These are phyloP conservation scores for Phenoliferia sp. DNA, from an alignment of 1,284 basidiomycete genomes.

Conservation along the genomic window DNA sequence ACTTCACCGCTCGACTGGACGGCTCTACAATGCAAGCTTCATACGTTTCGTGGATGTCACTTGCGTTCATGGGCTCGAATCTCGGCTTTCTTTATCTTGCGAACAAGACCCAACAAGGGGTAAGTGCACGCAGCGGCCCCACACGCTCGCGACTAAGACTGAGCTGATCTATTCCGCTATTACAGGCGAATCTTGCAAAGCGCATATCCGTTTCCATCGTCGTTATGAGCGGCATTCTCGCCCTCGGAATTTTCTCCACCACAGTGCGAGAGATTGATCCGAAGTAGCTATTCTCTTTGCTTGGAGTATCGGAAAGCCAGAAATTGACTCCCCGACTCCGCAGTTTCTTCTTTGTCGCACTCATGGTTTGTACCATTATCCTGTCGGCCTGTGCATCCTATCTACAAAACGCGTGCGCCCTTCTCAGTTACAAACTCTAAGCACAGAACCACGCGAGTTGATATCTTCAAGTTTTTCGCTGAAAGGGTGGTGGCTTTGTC, in stretches of 20 bases:
- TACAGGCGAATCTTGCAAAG: slow-evolving; percentile 19
- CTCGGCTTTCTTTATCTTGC: slow-evolving; percentile 30
- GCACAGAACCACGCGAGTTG: background rate
- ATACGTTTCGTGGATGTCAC: slow-evolving; percentile 29
- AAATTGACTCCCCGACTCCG: background rate
- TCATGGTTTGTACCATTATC: slow-evolving; percentile 24
- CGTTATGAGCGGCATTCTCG: slow-evolving; percentile 17
- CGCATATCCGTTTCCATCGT: slow-evolving; percentile 23
- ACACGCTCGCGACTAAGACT: background rate
- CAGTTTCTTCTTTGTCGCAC: slow-evolving; percentile 30
- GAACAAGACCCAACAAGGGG: slow-evolving; percentile 26
- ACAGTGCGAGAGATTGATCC: slow-evolving; percentile 17
- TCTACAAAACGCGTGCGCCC: slow-evolving; percentile 27
- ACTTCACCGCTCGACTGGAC: slow-evolving; percentile 29
- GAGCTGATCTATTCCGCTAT: background rate
- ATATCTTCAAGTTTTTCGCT: too few species aligned
- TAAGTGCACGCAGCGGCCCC: background rate
- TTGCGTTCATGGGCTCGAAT: slow-evolving; percentile 34
- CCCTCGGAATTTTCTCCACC: slow-evolving; percentile 31
- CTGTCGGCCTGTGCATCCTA: slow-evolving; percentile 28
- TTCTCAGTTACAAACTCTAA: background rate
- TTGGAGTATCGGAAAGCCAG: too few species aligned
- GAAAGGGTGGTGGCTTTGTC: slow-evolving; percentile 33
- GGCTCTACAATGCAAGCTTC: slow-evolving; percentile 24
- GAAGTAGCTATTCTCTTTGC: background rate